Conservation (phyloP, 192 early-diverging fungal genomes). For the Glomus cerebriforme region DNA sequence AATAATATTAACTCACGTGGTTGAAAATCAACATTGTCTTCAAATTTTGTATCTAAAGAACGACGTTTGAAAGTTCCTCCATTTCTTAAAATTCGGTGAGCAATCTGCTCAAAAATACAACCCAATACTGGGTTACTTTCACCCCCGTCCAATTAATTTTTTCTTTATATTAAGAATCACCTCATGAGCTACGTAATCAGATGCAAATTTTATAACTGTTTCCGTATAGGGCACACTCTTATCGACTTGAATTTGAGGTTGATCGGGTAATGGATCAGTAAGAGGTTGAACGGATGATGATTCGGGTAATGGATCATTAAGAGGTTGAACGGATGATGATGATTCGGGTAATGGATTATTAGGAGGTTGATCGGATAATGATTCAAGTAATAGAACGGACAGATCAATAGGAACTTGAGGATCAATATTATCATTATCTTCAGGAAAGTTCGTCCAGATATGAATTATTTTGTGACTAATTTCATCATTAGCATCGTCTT, state of each 20-base stretch:
- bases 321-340: too few species aligned
- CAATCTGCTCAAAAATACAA: background rate
- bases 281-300: too few species aligned
- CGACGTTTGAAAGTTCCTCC: slow-evolving; percentile 7
- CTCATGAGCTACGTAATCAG: background rate
- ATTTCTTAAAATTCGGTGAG: slow-evolving; percentile 9
- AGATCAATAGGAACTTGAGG: too few species aligned
- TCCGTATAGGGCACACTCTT: background rate
- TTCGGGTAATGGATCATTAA: too few species aligned
- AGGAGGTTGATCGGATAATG: too few species aligned
- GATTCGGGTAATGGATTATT: too few species aligned
- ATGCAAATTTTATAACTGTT: slow-evolving; percentile 5
- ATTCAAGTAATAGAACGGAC: too few species aligned
- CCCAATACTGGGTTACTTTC: background rate
- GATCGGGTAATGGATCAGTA: too few species aligned
- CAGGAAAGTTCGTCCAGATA: background rate
- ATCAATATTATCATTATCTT: background rate
- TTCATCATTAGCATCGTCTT: background rate
- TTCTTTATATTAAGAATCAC: background rate
- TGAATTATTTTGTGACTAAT: background rate
- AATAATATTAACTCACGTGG: background rate
- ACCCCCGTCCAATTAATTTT: background rate
- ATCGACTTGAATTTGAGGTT: background rate
- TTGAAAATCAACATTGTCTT: background rate
- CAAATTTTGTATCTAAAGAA: background rate